Base-by-base conservation (phyloP, 2,329 filamentous ascomycete genomes). In the Penicillium hordei region DNA sequence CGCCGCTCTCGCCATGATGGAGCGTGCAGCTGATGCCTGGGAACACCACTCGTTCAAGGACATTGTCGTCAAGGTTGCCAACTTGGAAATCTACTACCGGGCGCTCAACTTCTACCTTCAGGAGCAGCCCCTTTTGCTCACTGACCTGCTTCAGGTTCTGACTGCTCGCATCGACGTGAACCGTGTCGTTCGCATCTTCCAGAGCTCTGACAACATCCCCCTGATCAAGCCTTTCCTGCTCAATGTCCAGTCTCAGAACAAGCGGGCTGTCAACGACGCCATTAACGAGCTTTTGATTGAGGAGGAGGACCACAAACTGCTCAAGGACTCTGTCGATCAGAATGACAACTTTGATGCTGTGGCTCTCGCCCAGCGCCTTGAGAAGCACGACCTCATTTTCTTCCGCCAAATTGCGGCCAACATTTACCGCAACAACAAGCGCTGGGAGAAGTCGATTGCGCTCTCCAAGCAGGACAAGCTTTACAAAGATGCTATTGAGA, bases 41-140 rank as follows among this genome's bases (percentile, higher is more conserved):
- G 95, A 99, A 76, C 94, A 99, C 79, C 92, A 97, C 75, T 94
- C 95, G 48, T 99, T 99, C 87, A 99, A 99, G 83, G 95, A 99
- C 73, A 97, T 96, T 51, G 84, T 96, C 57, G 87, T 96, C 79
- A 99, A 99, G 85, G 93, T 97, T 65, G 91, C 93, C 70, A 99
- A 99, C 79, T 80, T 99, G 71, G 95, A 99, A 78, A 99, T 99
- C 70, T 99, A 97, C 82, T 99, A 99, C 83, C 90, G 93, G 53
- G 91, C 91, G 29, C 84, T 97, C 72, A 96, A 93, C 81, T 97
- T 97, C 79, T 97, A 97, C 76, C 86, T 99, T 40, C 91, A 97
- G 79, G 91, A 99, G 78, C 94, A 99, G 75, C 94, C 94, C 34
- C 91, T 93, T 13, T 84, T 99, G 45, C 81, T 99, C 63, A 99